Evolutionary conservation across 495 filamentous ascomycete genomes (phyloP), one percentile per base, ranked within the genome.

Genomic region (Penicillium cosmopolitanum): DNA sequence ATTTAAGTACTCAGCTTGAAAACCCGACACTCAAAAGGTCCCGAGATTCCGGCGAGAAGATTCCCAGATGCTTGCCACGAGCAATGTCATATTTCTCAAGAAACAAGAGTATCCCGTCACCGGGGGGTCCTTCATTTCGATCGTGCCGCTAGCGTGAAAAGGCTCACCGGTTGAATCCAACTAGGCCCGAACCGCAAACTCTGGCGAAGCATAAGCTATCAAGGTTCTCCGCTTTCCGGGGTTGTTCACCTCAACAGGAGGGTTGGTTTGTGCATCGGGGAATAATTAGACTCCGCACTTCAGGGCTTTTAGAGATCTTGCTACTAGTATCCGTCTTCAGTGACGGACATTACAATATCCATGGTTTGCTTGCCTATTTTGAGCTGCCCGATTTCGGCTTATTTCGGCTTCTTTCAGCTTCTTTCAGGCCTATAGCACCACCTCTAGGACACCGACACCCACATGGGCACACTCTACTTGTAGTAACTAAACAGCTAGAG

Each of bases 131-230:
- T 40, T 51, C 38, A 33, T 48, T 25, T 56, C 53, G 18, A 25
- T 36, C n/a, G 58, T 50, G 21, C 58, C 58, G 19, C 65, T 62
- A 65, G 56, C 38, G 33, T 53, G 62, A 62, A 67, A 62, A 42
- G 33, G 43, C 31, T 67, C 65, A 67, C 65, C 62, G 65, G 47
- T 15, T 18, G 31, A 44, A 2, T 44, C n/a, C 42, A 16, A 44
- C 42, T 44, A 44, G 42, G 16, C 42, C 42, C 42, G 42, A 44
- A 44, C 42, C 42, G 42, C 42, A 44, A n/a, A n/a, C 42, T 44
- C 15, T 44, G 15, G 16, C 42, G 42, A 44, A 44, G 42, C 42
- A 44, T 44, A 44, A 19, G 13, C 16, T 9, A 44, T n/a, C 36
- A 38, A n/a, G 36, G 36, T 38, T 40, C 15, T 40, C 36, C 36